Base-by-base conservation (phyloP, 2,329 filamentous ascomycete genomes). In the Thielaviopsis punctulata region DNA sequence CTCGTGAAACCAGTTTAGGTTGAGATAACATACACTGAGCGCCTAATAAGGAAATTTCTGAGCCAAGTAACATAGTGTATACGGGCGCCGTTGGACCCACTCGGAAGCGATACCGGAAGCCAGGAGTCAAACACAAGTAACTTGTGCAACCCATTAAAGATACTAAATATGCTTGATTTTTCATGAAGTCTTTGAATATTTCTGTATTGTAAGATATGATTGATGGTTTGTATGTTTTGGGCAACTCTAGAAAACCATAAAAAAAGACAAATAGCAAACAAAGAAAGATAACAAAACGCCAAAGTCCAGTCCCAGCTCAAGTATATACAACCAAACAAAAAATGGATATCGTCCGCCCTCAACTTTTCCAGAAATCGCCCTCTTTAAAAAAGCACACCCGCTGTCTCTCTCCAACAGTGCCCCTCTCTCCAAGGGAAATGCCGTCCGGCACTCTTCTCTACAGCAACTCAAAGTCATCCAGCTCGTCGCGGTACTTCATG, bases 401-500 rank as follows among this genome's bases (percentile, higher is more conserved):
- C n/a, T n/a, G n/a, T n/a, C n/a, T n/a, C n/a, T n/a, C n/a, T n/a
- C n/a, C n/a, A n/a, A n/a, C n/a, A n/a, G n/a, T n/a, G n/a, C n/a
- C n/a, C n/a, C n/a, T n/a, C n/a, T n/a, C n/a, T n/a, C n/a, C n/a
- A n/a, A n/a, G n/a, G n/a, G n/a, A n/a, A n/a, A n/a, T n/a, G n/a
- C n/a, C n/a, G n/a, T n/a, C 25, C 25, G 10, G 7, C 19, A 10
- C n/a, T 19, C 23, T 21, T n/a, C 15, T 24, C 78, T 66, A 92
- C 61, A 94, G 69, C 63, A 95, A 69, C 69, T 96, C 90, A 63
- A 94, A 96, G 68, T 96, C 90, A 68, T 96, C 90, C 68, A 95
- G 68, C 72, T 94, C 86, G 67, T 95, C 88, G 60, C 87, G 80
- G 65, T 95, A 96, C 68, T 86, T 86, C 78, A 95, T 82, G 58